phyloP scores from a whole-genome alignment of 2,329 filamentous ascomycete genomes.

The Botrytis elliptica region DNA sequence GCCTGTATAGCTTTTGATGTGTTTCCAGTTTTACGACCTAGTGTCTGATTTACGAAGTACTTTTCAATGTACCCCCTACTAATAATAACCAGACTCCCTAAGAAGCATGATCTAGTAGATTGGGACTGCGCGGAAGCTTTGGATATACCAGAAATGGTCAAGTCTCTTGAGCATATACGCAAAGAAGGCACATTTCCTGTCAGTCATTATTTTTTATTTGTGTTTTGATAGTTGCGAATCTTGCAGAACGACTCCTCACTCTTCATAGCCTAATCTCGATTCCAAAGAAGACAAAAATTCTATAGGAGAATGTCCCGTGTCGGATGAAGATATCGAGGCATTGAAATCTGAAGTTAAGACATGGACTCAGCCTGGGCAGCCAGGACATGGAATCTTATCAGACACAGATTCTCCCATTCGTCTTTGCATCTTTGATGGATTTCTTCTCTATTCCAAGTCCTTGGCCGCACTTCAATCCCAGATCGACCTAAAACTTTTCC shows the following conservation, averaged over 20 bases:
- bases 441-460: conserved; percentile 71
- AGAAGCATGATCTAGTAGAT: conserved; percentile 66
- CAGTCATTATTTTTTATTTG: conserved; percentile 39
- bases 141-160: conserved; percentile 65
- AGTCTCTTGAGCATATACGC: conserved; percentile 69
- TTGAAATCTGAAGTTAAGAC: conserved; percentile 49
- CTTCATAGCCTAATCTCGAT: conserved; percentile 47
- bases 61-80: not conserved
- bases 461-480: conserved; percentile 52
- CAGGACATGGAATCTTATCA: conserved; percentile 44
- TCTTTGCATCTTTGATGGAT: conserved; percentile 81
- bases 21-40: not conserved
- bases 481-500: conserved; percentile 75
- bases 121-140: conserved; percentile 89
- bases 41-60: not conserved
- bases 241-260: conserved; percentile 32
- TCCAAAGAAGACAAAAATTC: conserved; percentile 65
- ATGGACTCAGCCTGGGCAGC: conserved; percentile 48
- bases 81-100: conserved; percentile 49
- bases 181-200: conserved; percentile 64
- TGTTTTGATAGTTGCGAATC: conserved; percentile 30
- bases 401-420: conserved; percentile 28
- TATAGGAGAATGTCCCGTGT: conserved; percentile 54
- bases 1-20: not conserved
- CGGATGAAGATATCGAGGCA: conserved; percentile 47